Conservation (phyloP, 192 early-diverging fungal genomes). For the Endogone sp. region DNA sequence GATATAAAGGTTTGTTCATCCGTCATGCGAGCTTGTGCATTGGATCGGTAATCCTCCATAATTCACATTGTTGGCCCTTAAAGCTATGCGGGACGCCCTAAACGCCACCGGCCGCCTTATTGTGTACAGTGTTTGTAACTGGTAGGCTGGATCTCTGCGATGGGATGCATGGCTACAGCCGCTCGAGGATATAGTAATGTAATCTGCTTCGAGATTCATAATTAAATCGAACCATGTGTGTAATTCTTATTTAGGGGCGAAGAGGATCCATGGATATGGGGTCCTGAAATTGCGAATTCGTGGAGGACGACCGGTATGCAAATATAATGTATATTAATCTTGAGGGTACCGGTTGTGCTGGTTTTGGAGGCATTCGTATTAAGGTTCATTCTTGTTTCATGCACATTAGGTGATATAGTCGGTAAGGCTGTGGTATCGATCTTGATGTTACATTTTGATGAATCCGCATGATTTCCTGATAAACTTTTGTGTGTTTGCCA, state of each 20-base stretch:
- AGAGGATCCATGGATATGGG: conserved; percentile 13
- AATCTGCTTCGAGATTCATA: too few relatives aligned
- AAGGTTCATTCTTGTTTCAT: neutral
- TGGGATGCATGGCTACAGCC: too few relatives aligned
- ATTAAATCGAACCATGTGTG: too few relatives aligned
- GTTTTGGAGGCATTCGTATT: neutral
- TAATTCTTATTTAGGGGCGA: conserved; percentile 1
- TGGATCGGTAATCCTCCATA: neutral
- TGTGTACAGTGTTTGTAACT: conserved; percentile 42
- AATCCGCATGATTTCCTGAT: too few relatives aligned
- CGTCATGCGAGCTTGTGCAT: too few relatives aligned
- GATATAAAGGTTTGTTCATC: too few relatives aligned
- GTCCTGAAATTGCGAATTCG: conserved; percentile 27
- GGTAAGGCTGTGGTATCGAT: neutral
- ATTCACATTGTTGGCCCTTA: neutral
- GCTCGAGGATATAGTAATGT: too few relatives aligned
- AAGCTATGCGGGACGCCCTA: conserved; percentile 32
- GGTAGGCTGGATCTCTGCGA: conserved; percentile 43
- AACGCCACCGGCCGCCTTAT: conserved; percentile 41
- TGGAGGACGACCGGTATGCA: conserved; percentile 24
- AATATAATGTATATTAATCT: neutral
- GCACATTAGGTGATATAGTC: conserved; percentile 1
- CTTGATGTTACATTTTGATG: neutral
- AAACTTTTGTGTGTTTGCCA: too few relatives aligned
- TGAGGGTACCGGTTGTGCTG: neutral